Percentiles rank a stretch among this genome's conserved stretches.
Conservation (phyloP, 2,329 filamentous ascomycete genomes). For the Shiraia sp. region DNA sequence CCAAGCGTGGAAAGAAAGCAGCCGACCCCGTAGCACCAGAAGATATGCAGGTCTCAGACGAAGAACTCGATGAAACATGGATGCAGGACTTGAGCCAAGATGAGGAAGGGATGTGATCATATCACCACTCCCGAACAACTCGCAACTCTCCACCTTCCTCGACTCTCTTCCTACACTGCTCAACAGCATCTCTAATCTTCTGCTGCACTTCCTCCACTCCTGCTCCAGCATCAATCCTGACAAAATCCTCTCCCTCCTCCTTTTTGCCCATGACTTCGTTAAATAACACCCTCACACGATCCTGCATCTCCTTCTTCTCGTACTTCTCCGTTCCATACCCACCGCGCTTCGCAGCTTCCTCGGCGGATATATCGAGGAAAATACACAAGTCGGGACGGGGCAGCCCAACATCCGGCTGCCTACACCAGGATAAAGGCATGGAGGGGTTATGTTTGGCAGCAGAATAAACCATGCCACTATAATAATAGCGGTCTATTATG, state of each 20-base stretch:
- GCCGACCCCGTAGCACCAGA: constrained; percentile 13
- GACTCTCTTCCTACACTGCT: constrained; percentile 30
- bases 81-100: constrained; percentile 39
- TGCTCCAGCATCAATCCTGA: constrained; percentile 59
- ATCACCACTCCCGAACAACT: constrained; percentile 36
- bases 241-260: constrained; percentile 57
- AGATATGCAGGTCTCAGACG: constrained; percentile 29
- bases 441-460: constrained; percentile 79
- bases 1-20: constrained; percentile 45
- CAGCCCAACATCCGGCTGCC: constrained; percentile 80
- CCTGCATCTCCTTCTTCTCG: constrained; percentile 82
- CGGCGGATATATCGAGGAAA: constrained; percentile 80
- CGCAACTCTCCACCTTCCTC: constrained; percentile 21
- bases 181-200: constrained; percentile 30
- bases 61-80: constrained; percentile 42
- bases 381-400: constrained; percentile 85
- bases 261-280: constrained; percentile 51
- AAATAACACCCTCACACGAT: constrained; percentile 75
- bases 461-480: constrained; percentile 91
- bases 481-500: constrained; percentile 91
- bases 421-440: constrained; percentile 77
- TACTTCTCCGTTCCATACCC: constrained; percentile 90
- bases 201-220: constrained; percentile 56
- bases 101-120: constrained; percentile 10
- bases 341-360: constrained; percentile 73